phyloP scores from a whole-genome alignment of 352 stramenopile species.

The Peronospora belbahrii region DNA sequence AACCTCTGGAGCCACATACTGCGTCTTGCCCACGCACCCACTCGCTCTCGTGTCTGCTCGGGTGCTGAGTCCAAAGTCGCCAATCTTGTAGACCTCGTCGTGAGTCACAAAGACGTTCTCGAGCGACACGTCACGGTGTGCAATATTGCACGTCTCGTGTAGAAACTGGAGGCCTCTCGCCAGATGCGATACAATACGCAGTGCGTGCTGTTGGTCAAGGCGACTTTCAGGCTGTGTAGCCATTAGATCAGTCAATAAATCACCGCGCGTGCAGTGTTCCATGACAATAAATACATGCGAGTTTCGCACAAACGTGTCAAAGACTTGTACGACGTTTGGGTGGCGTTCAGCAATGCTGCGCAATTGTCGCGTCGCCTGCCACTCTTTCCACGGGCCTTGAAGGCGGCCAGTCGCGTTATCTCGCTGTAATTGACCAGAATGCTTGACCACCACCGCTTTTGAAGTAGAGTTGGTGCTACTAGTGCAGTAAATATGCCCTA shows the following conservation, averaged over 20 bases:
- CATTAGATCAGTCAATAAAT: conserved; percentile 36
- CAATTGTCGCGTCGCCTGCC: conserved; percentile 18
- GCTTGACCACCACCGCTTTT: conserved; percentile 25
- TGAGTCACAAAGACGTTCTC: conserved; percentile 39
- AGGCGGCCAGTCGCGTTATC: conserved; percentile 7
- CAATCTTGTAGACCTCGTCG: conserved; percentile 34
- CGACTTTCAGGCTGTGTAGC: conserved; percentile 16
- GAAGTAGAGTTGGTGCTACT: not conserved
- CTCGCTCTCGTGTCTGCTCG: not conserved
- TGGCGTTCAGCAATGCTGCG: conserved; percentile 12
- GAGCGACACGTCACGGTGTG: conserved; percentile 37
- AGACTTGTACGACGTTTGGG: conserved; percentile 32
- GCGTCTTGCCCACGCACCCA: conserved; percentile 27
- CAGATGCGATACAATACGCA: conserved; percentile 25
- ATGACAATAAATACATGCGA: conserved; percentile 39
- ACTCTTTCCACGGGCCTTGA: conserved; percentile 24
- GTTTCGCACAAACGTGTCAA: conserved; percentile 30
- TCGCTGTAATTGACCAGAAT: conserved; percentile 17
- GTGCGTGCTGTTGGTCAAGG: not conserved
- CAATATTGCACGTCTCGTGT: conserved; percentile 33
- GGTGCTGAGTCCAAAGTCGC: conserved; percentile 48
- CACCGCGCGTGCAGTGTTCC: conserved; percentile 44
- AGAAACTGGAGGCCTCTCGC: conserved; percentile 28
- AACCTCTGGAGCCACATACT: conserved; percentile 38
- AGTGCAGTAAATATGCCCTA: conserved; percentile 16